Conservation (phyloP, 129 eudicot species). For the Deinandra increscens region DNA sequence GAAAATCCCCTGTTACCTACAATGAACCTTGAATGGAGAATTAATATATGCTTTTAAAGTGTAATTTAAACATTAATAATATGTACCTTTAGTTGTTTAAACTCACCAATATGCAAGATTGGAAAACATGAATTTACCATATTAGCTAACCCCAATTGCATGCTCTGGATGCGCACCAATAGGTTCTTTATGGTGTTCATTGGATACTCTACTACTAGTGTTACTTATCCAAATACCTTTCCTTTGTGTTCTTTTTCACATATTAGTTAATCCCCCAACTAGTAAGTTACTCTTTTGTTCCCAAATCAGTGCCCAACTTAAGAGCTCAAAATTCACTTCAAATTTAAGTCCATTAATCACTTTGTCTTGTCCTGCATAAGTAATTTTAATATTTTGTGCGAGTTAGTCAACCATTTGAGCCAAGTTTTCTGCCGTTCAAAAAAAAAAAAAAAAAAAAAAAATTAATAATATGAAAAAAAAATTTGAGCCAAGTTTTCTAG, state of each 20-base stretch:
- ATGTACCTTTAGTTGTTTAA: not conserved
- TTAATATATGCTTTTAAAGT: not conserved
- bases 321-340: not conserved
- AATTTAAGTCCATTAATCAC: not conserved
- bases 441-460: no score
- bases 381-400: no score
- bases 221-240: not conserved
- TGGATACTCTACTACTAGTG: not conserved
- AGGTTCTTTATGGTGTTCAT: not conserved
- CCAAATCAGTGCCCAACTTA: not conserved
- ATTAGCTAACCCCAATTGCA: not conserved
- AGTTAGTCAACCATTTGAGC: no score
- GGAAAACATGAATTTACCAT: not conserved
- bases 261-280: not conserved
- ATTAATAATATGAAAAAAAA: no score
- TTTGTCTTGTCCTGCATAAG: not conserved
- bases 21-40: not conserved
- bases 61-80: not conserved
- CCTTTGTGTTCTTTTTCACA: not conserved
- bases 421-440: no score
- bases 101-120: no score
- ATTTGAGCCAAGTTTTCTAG: not conserved
- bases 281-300: not conserved
- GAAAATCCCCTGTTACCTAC: not conserved
- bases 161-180: not conserved